phyloP scores from a whole-genome alignment of 208 protist species.

The Leishmania braziliensis region DNA sequence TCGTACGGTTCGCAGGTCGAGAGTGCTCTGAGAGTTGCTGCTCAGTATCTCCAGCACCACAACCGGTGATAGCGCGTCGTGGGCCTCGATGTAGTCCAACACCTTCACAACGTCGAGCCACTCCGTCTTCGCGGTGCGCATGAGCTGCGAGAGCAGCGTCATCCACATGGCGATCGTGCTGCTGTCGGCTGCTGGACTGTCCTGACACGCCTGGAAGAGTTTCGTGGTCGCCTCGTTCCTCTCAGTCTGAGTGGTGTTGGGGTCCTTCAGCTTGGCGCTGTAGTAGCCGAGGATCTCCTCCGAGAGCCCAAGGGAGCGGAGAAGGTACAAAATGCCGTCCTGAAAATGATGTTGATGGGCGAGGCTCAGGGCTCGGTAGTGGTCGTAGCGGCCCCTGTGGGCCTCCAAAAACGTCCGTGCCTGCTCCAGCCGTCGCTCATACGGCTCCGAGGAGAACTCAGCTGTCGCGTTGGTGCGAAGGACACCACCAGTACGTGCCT shows the following conservation, averaged over 20 bases:
- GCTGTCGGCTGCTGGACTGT: slow-evolving; percentile 8
- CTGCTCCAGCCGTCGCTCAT: slow-evolving; percentile 50
- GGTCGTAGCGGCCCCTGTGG: slow-evolving; percentile 80
- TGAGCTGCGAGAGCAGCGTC: slow-evolving; percentile 89
- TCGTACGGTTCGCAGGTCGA: slow-evolving; percentile 81
- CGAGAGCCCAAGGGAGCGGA: slow-evolving; percentile 77
- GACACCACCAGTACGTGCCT: not conserved
- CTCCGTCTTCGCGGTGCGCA: slow-evolving; percentile 36
- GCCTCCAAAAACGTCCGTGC: slow-evolving; percentile 62
- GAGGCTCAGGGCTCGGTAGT: slow-evolving; percentile 92
- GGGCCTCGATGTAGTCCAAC: slow-evolving; percentile 79
- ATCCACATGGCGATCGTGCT: slow-evolving; percentile 83
- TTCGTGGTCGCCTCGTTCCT: slow-evolving; percentile 37
- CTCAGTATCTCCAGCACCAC: slow-evolving; percentile 91
- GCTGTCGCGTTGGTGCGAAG: not conserved
- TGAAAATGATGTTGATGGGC: slow-evolving; percentile 88
- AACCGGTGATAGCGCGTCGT: slow-evolving; percentile 91
- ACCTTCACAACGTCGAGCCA: slow-evolving; percentile 53
- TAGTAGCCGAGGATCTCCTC: slow-evolving; percentile 91
- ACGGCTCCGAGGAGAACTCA: slow-evolving; percentile 51
- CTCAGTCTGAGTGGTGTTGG: slow-evolving; percentile 20
- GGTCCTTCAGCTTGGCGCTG: slow-evolving; percentile 77
- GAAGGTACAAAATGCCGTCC: slow-evolving; percentile 90
- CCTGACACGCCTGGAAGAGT: slow-evolving; percentile 65
- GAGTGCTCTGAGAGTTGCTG: slow-evolving; percentile 28